These are phyloP conservation scores for Fusarium neocosmosporiellum DNA, from an alignment of 2,329 filamentous ascomycete species.

Conservation along the genomic window DNA sequence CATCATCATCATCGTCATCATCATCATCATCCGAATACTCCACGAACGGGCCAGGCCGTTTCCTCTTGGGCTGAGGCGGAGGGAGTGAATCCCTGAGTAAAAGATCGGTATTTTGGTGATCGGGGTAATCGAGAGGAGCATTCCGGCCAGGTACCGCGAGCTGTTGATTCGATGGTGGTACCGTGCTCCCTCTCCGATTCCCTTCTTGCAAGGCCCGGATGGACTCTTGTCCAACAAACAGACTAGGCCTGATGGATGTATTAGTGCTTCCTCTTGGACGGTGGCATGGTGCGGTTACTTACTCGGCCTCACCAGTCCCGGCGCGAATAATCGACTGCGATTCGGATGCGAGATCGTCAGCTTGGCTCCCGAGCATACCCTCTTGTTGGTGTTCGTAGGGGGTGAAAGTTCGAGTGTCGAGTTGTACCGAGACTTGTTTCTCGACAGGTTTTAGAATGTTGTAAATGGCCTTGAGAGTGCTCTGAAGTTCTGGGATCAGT, in stretches of 20 bases:
- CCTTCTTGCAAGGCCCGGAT: slow-evolving; percentile 29
- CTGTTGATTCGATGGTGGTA: slow-evolving; percentile 39
- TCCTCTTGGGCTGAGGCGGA: not conserved
- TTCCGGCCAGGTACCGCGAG: slow-evolving; percentile 15
- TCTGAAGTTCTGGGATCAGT: slow-evolving; percentile 31
- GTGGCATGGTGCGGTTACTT: not conserved
- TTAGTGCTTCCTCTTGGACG: slow-evolving; percentile 1
- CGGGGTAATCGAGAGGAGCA: slow-evolving; percentile 37
- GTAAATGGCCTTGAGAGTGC: slow-evolving; percentile 36
- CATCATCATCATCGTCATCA: slow-evolving; percentile 41
- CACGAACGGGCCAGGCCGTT: slow-evolving; percentile 2
- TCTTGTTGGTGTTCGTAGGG: slow-evolving; percentile 13
- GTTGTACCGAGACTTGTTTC: not conserved
- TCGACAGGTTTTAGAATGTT: not conserved
- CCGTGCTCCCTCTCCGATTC: not conserved
- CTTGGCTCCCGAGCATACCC: slow-evolving; percentile 27
- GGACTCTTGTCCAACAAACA: slow-evolving; percentile 35
- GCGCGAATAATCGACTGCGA: slow-evolving; percentile 42
- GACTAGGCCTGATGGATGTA: slow-evolving; percentile 23
- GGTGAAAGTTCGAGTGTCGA: not conserved
- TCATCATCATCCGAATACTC: slow-evolving; percentile 37
- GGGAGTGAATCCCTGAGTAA: slow-evolving; percentile 1
- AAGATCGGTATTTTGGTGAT: slow-evolving; percentile 35
- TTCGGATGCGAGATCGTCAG: slow-evolving; percentile 34
- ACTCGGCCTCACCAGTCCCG: slow-evolving; percentile 27